These are phyloP conservation scores for Phytophthora sp. DNA, from an alignment of 352 stramenopile species.

Conservation along the genomic window DNA sequence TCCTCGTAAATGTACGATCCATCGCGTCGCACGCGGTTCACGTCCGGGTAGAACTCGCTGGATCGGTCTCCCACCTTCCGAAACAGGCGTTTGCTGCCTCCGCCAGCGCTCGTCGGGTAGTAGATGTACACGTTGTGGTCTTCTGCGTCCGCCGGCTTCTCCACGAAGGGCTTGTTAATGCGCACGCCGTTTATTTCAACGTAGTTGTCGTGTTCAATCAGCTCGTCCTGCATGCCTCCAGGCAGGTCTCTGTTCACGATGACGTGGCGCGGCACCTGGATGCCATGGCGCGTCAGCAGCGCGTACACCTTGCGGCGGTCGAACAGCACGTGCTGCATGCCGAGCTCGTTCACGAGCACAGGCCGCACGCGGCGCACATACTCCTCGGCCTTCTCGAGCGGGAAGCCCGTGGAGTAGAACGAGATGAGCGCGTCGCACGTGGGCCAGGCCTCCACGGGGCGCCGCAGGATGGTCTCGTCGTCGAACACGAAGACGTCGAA, in stretches of 20 bases:
- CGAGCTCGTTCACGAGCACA: slow-evolving; percentile 98
- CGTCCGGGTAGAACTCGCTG: slow-evolving; percentile 97
- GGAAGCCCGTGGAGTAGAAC: slow-evolving; percentile 99
- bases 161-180: slow-evolving; percentile 99
- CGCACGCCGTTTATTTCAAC: slow-evolving; percentile 93
- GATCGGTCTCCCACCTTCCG: slow-evolving; percentile 96
- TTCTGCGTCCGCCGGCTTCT: slow-evolving; percentile 99
- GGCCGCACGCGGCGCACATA: slow-evolving; percentile 97
- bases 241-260: slow-evolving; percentile 95
- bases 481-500: slow-evolving; percentile 99
- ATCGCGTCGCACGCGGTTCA: slow-evolving; percentile 96
- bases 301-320: slow-evolving; percentile 97
- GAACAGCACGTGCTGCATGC: slow-evolving; percentile 96
- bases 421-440: slow-evolving; percentile 98
- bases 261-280: slow-evolving; percentile 96
- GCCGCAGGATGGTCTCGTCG: slow-evolving; percentile 96
- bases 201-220: slow-evolving; percentile 86
- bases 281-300: slow-evolving; percentile 93
- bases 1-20: slow-evolving; percentile 97
- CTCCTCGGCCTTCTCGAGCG: slow-evolving; percentile 95
- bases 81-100: slow-evolving; percentile 99
- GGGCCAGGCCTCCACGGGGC: slow-evolving; percentile 95
- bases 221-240: slow-evolving; percentile 55
- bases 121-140: slow-evolving; percentile 99
- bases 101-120: slow-evolving; percentile 97